Conservation (phyloP, 176 grass and related monocot genomes). For the Carex myosuroides region DNA sequence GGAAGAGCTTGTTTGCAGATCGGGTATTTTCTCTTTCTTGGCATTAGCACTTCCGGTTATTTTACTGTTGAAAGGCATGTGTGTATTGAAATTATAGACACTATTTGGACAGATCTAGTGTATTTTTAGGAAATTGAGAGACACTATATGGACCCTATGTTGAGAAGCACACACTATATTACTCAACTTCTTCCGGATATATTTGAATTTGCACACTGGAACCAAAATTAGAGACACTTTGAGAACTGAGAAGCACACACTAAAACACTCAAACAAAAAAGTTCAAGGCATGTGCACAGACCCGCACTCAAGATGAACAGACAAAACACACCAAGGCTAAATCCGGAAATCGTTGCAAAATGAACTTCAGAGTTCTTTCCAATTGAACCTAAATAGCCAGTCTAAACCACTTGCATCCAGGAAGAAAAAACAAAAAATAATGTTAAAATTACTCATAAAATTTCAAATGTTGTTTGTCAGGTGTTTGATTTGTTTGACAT, state of each 20-base stretch:
- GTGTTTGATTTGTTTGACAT: conserved; percentile 81
- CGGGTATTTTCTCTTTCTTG: conserved; percentile 42
- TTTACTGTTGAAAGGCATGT: neutral
- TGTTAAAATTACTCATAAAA: neutral
- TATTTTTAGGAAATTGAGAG: too few species aligned
- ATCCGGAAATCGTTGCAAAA: neutral
- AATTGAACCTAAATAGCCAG: neutral
- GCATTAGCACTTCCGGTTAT: neutral
- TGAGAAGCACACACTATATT: too few species aligned
- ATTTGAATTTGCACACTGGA: neutral
- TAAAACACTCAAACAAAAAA: neutral
- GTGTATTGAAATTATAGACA: neutral
- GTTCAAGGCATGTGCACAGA: neutral
- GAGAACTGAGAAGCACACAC: neutral
- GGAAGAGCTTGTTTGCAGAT: conserved; percentile 79
- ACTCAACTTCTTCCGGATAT: too few species aligned
- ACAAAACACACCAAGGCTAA: neutral
- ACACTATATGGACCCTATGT: too few species aligned
- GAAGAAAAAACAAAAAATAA: neutral
- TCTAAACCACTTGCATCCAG: neutral
- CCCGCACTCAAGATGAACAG: neutral
- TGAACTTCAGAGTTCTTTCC: neutral
- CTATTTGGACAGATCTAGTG: too few species aligned
- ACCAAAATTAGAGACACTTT: neutral
- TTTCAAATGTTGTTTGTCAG: conserved; percentile 33